phyloP scores from a whole-genome alignment of 2,329 filamentous ascomycete species.

The Aureobasidium sp. region DNA sequence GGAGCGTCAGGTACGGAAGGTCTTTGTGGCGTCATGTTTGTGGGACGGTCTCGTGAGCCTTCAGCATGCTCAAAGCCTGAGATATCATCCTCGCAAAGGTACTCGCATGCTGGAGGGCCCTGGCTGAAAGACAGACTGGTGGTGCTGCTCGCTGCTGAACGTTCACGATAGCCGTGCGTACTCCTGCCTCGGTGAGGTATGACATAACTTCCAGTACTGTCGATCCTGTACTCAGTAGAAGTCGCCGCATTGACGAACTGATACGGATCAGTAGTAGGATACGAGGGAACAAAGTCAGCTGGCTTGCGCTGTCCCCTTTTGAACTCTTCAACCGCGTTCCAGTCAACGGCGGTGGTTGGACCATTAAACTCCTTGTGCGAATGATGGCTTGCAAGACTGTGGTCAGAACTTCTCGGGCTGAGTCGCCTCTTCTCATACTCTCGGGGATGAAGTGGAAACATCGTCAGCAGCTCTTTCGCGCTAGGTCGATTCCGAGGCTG shows the following conservation, averaged over 20 bases:
- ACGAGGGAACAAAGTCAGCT: not conserved
- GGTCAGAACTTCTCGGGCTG: constrained; percentile 23
- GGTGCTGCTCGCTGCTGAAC: constrained; percentile 25
- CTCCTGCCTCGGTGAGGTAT: constrained; percentile 31
- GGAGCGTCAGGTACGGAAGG: constrained; percentile 2
- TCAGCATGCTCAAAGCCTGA: not conserved
- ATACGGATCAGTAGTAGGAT: constrained; percentile 23
- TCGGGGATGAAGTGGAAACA: constrained; percentile 50
- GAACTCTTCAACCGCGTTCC: constrained; percentile 36
- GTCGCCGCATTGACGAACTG: constrained; percentile 30
- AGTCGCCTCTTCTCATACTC: not conserved
- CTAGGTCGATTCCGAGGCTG: constrained; percentile 66
- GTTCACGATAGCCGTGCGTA: constrained; percentile 28
- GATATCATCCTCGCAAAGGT: not conserved
- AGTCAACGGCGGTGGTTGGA: constrained; percentile 37
- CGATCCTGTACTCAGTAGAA: constrained; percentile 37
- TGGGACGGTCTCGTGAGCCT: not conserved
- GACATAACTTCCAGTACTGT: constrained; percentile 40
- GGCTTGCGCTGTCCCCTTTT: constrained; percentile 19
- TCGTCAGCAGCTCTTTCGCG: constrained; percentile 62
- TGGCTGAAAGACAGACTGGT: constrained; percentile 18
- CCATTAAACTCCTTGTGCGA: constrained; percentile 44
- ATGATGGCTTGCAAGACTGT: constrained; percentile 32
- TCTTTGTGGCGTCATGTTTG: not conserved
- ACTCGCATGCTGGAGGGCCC: not conserved